Evolutionary conservation across 2,329 filamentous ascomycete species (phyloP), one percentile per base, ranked within the genome.

Genomic region (Paecilomyces sp.): DNA sequence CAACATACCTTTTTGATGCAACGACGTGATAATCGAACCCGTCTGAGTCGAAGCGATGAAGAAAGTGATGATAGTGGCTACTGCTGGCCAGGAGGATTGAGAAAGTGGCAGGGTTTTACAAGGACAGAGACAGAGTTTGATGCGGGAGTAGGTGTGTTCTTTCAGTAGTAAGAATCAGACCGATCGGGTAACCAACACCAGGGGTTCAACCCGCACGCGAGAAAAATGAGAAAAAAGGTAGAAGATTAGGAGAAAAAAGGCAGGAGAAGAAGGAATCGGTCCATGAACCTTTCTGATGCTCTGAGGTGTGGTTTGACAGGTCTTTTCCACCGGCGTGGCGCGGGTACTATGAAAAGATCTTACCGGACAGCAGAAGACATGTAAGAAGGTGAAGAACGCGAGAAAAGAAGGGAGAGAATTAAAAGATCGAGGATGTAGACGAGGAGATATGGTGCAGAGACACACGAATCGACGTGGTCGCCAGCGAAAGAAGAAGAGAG

Each of bases 1-100:
- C 61, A 63, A 66, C 63, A 63, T 67, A 68, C 66, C 66, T 66
- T 62, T 28, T 57, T 36, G 55, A 60, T 22, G 41, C 41, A 18
- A 47, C 41, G 41, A 47, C 41, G 18, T n/a, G 41, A 47, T 22
- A 47, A 18, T 47, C 41, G 1, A 47, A 47, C 41, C 18, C n/a
- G 41, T 47, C n/a, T 8, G 15, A 18, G 41, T 47, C 15, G 51
- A 57, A 34, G 15, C 36, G 55, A 60, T 59, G 59, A 61, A 59
- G 62, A 34, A 15, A 13, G 9, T 28, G 51, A 53, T 53, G 24
- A 53, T n/a, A 12, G 22, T 24, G 22, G 25, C 51, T 25, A 28
- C 51, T 53, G 51, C 41, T 47, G 5, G 41, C 6, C 8, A 22
- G 41, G 15, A 47, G 41, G 41, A 56, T 55, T 53, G 51, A 30